Evolutionary conservation across 1,284 basidiomycete genomes (phyloP).

Genomic region (Vanrija sp.): DNA sequence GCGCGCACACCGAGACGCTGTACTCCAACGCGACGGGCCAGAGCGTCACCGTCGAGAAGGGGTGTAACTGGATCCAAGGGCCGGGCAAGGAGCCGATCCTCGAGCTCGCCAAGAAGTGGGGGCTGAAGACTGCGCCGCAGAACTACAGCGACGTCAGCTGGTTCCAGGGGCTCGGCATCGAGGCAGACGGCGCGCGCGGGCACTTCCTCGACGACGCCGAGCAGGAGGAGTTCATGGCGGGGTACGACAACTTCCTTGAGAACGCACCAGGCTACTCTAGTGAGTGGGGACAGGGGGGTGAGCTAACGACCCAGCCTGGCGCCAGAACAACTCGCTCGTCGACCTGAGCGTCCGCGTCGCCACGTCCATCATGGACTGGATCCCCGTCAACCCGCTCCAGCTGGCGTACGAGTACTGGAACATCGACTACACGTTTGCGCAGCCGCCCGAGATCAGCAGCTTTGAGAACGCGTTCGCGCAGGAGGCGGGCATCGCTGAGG

Average conservation of each 20-base stretch:
- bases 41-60: constrained; percentile 57
- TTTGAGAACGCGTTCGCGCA: constrained; percentile 23
- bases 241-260: constrained; percentile 15
- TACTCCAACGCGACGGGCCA: constrained; percentile 17
- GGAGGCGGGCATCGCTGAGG: constrained; percentile 17
- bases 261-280: constrained; percentile 16
- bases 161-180: constrained; percentile 12
- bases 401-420: constrained; percentile 25
- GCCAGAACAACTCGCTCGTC: constrained; percentile 20
- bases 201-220: constrained; percentile 9
- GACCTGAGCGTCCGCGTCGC: constrained; percentile 21
- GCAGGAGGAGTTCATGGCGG: constrained; percentile 7
- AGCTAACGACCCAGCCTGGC: constrained; percentile 8
- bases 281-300: not conserved
- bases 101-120: constrained; percentile 59
- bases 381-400: constrained; percentile 18
- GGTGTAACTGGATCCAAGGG: constrained; percentile 70
- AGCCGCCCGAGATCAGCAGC: constrained; percentile 17
- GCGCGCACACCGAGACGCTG: constrained; percentile 56
- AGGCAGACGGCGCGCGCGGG: constrained; percentile 7
- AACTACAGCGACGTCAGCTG: constrained; percentile 15
- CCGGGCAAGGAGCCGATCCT: constrained; percentile 47
- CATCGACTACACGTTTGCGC: constrained; percentile 22
- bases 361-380: constrained; percentile 24
- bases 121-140: constrained; percentile 49